A percentile compares a stretch with the other conserved stretches of the same genome.
phyloP scores from a whole-genome alignment of 768 basidiomycete species.

The Hericium rajendrae region DNA sequence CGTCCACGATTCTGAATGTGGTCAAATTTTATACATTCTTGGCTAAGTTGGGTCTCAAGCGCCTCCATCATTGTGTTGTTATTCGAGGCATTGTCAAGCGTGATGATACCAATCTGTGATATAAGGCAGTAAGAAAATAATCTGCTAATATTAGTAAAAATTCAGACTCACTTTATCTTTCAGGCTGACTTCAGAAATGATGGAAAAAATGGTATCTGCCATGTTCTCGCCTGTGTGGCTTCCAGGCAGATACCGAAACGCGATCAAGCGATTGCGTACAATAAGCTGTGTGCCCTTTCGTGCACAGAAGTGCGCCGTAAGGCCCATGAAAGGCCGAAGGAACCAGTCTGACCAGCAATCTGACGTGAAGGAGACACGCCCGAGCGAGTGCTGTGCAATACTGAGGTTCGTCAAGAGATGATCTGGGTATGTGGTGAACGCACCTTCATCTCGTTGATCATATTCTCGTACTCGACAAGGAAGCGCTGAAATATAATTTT shows the following conservation, averaged over 20 bases:
- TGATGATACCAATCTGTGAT: constrained; percentile 33
- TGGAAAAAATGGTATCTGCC: constrained; percentile 21
- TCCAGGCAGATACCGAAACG: constrained; percentile 27
- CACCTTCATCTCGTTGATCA: constrained; percentile 20
- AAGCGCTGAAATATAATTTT: constrained; percentile 20
- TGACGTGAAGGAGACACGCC: constrained; percentile 3
- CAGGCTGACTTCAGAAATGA: constrained; percentile 20
- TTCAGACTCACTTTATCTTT: constrained; percentile 10
- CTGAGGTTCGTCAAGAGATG: too few species aligned
- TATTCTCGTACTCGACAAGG: constrained; percentile 13
- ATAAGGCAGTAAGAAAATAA: not conserved
- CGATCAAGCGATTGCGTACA: constrained; percentile 26
- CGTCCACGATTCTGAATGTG: constrained; percentile 11
- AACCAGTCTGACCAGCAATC: constrained; percentile 25
- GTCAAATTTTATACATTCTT: constrained; percentile 12
- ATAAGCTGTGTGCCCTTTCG: constrained; percentile 8
- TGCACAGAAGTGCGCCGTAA: constrained; percentile 33
- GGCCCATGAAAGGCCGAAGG: constrained; percentile 29
- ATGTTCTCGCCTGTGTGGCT: constrained; percentile 30
- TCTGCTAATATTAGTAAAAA: constrained; percentile 16
- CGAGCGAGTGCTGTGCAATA: not conserved
- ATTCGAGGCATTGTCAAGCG: constrained; percentile 22
- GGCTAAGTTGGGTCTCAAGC: constrained; percentile 5
- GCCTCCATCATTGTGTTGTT: constrained; percentile 16
- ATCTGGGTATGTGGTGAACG: too few species aligned